Evolutionary conservation across 345 rosid species (phyloP).

Genomic region (Dipteronia dyeriana): DNA sequence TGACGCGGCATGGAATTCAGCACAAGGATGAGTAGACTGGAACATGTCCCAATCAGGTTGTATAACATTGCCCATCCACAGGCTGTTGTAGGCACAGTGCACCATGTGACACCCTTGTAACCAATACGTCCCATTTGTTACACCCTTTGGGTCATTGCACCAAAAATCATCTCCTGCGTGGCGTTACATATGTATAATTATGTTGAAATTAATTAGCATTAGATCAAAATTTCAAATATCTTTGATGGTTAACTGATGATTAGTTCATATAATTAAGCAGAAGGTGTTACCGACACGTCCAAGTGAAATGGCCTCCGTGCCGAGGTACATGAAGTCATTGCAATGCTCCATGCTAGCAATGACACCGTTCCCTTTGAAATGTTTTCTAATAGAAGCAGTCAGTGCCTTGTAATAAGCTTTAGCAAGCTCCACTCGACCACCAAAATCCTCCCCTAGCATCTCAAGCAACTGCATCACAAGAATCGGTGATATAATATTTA

Average conservation of each 20-base stretch:
- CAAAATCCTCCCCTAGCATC: conserved; percentile 55
- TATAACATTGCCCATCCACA: conserved; percentile 70
- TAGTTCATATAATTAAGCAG: neutral
- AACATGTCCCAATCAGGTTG: conserved; percentile 80
- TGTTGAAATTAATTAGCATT: neutral
- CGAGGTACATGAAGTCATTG: conserved; percentile 67
- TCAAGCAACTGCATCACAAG: conserved; percentile 43
- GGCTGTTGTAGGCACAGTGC: conserved; percentile 64
- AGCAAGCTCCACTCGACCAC: conserved; percentile 59
- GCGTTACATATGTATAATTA: neutral
- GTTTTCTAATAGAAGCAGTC: conserved; percentile 51
- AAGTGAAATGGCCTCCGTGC: conserved; percentile 55
- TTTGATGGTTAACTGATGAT: too few relatives aligned
- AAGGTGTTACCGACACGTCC: conserved; percentile 58
- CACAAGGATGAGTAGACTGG: conserved; percentile 66
- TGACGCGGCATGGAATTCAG: conserved; percentile 64
- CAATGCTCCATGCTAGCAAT: conserved; percentile 71
- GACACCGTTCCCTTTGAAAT: conserved; percentile 61
- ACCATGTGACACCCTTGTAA: conserved; percentile 73
- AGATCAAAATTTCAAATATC: neutral
- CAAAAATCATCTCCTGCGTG: conserved; percentile 58
- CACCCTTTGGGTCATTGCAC: conserved; percentile 63
- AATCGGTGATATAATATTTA: too few relatives aligned
- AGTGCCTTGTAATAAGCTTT: conserved; percentile 62
- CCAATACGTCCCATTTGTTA: conserved; percentile 62